Conservation (phyloP, 257 asterid genomes). For the Ajuga chamaepitys region DNA sequence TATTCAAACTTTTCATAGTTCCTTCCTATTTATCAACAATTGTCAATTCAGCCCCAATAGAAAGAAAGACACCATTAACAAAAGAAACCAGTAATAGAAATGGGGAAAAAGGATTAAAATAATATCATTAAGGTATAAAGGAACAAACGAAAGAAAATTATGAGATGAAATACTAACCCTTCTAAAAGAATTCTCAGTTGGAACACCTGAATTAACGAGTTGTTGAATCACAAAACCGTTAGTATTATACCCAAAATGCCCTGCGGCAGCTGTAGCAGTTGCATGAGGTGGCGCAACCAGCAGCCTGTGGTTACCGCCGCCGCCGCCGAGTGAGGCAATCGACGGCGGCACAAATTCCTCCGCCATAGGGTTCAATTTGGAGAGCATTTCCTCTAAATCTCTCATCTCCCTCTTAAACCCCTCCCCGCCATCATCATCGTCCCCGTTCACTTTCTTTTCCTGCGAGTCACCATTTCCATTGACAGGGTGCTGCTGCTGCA, state of each 20-base stretch:
- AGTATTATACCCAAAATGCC: constrained; percentile 52
- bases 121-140: not conserved
- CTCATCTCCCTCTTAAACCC: constrained; percentile 67
- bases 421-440: constrained; percentile 40
- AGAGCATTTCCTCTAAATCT: constrained; percentile 65
- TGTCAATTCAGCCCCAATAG: too few species aligned
- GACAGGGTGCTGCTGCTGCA: constrained; percentile 15
- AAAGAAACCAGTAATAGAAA: not conserved
- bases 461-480: constrained; percentile 24
- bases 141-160: not conserved
- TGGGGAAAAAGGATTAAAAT: not conserved
- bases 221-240: constrained; percentile 45
- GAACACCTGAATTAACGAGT: constrained; percentile 40
- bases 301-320: constrained; percentile 28
- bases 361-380: constrained; percentile 78
- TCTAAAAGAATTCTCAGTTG: constrained; percentile 44
- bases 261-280: constrained; percentile 32
- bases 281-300: constrained; percentile 33
- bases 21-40: not conserved
- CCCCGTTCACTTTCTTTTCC: constrained; percentile 22
- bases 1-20: not conserved
- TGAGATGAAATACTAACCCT: constrained; percentile 42
- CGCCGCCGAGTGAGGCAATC: constrained; percentile 18
- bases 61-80: not conserved
- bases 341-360: constrained; percentile 73